A percentile compares a stretch with the other conserved stretches of the same genome.
These are phyloP conservation scores for Prunus campanulata DNA, from an alignment of 306 rosid species.

Conservation along the genomic window DNA sequence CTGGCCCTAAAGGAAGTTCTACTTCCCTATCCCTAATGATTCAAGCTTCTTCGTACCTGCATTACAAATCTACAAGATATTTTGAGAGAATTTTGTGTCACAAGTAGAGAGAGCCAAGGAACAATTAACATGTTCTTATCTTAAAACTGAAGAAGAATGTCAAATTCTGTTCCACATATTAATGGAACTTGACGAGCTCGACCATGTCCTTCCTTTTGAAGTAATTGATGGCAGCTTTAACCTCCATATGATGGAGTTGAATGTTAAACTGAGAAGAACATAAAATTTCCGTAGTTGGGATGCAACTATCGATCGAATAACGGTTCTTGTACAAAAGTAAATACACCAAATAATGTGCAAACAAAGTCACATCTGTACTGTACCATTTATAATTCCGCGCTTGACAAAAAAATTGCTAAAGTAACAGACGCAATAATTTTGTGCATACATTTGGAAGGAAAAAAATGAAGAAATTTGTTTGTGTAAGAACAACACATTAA, in stretches of 20 bases:
- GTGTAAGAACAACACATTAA: not conserved
- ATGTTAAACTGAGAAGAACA: not conserved
- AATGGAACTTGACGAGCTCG: constrained; percentile 35
- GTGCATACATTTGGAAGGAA: not conserved
- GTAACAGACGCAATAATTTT: not conserved
- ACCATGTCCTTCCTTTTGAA: constrained; percentile 35
- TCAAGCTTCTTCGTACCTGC: constrained; percentile 37
- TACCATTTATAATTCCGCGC: too few relatives aligned
- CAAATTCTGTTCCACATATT: constrained; percentile 28
- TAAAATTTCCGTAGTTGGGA: not conserved
- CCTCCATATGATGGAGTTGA: constrained; percentile 23
- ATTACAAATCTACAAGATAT: not conserved
- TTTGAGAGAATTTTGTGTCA: not conserved
- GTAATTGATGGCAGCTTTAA: constrained; percentile 30
- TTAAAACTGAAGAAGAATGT: not conserved
- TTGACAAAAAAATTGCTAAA: not conserved
- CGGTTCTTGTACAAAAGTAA: too few relatives aligned
- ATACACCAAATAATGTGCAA: not conserved
- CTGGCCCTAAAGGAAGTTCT: constrained; percentile 24
- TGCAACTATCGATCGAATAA: too few relatives aligned
- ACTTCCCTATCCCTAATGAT: constrained; percentile 34
- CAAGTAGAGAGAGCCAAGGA: not conserved
- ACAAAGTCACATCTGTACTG: too few relatives aligned
- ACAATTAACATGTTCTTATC: not conserved
- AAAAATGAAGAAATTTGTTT: not conserved